Base-by-base conservation (phyloP, 257 asterid genomes). In the Coffea canephora region DNA sequence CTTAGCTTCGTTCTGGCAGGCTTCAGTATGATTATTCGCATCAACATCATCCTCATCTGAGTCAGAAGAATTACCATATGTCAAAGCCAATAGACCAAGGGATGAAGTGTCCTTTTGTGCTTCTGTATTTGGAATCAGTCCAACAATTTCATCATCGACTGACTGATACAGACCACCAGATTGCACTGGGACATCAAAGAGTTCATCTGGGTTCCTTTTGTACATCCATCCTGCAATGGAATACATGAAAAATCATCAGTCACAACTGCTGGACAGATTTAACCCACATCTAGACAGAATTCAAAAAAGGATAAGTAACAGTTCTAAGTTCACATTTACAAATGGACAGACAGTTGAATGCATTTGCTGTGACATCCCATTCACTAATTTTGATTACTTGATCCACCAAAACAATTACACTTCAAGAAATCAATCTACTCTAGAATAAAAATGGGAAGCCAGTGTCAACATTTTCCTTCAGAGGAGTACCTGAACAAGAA, bases 21-120 rank as follows among this genome's bases (percentile, higher is more conserved):
- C 81, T 57, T 84, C 68, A 31, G 65, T 75, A 39, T 83, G 86
- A 83, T 77, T 75, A 82, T 75, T 89, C 79, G 84, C 88, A 84
- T 89, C 91, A 46, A 78, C 77, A 66, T 87, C 88, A 12, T 91
- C 97, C 55, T 83, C 95, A 80, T 95, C 99, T 2, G 97, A 87
- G 81, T 96, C 99, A 1, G 98, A 96, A 71, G 94, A 88, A 88
- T 85, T 75, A n/a, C 91, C 95, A 80, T 96, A 96, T 45, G 91
- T 73, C 86, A 92, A 89, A 81, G 98, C 99, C 82, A 96, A 83
- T 77, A 96, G 85, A 80, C 96, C 93, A 61, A 96, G 98, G 57
- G 99, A 89, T 10, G 99, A 92, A 39, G 91, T 87, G 76, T 76
- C 96, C 65, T 87, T 88, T 36, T 52, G 74, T 69, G 81, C 75